A percentile compares a stretch with the other conserved stretches of the same genome.
These are phyloP conservation scores for Rhodotorula diobovata DNA, from an alignment of 768 basidiomycete species.

Conservation along the genomic window DNA sequence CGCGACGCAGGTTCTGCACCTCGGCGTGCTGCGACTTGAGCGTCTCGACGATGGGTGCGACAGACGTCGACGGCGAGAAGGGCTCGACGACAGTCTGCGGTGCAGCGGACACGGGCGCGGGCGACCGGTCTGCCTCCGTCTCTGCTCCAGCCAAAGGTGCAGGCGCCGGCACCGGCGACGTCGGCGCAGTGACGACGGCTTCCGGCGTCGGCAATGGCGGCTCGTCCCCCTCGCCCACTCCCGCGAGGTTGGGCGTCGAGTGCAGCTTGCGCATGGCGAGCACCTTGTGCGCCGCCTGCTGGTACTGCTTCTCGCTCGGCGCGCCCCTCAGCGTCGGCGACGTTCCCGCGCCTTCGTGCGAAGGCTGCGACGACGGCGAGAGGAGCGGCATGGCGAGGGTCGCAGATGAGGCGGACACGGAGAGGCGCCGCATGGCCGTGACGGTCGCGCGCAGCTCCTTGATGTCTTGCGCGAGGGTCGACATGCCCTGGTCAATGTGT, in stretches of 20 bases:
- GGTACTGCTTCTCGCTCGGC: slow-evolving; percentile 35
- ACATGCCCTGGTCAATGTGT: slow-evolving; percentile 90
- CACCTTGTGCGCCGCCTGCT: slow-evolving; percentile 37
- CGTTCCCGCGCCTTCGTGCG: slow-evolving; percentile 31
- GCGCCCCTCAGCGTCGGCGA: background rate
- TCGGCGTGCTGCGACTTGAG: slow-evolving; percentile 91
- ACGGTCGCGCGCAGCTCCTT: slow-evolving; percentile 76
- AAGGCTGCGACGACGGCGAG: slow-evolving; percentile 7
- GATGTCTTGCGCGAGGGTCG: slow-evolving; percentile 74
- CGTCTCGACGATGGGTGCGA: slow-evolving; percentile 24
- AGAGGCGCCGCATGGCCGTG: slow-evolving; percentile 54
- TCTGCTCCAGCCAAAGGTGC: background rate
- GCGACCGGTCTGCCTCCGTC: slow-evolving; percentile 36
- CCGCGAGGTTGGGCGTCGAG: background rate
- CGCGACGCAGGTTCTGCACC: slow-evolving; percentile 85
- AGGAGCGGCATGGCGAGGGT: slow-evolving; percentile 8
- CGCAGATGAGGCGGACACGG: slow-evolving; percentile 50
- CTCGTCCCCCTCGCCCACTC: background rate
- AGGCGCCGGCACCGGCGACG: background rate
- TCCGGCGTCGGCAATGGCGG: background rate
- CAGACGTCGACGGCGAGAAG: slow-evolving; percentile 39
- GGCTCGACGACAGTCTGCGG: slow-evolving; percentile 47
- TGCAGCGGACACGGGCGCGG: background rate
- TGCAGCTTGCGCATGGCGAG: slow-evolving; percentile 4
- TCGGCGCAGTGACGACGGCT: background rate